Base-by-base conservation (phyloP, 2,329 filamentous ascomycete genomes). In the Pseudogymnoascus sp. region DNA sequence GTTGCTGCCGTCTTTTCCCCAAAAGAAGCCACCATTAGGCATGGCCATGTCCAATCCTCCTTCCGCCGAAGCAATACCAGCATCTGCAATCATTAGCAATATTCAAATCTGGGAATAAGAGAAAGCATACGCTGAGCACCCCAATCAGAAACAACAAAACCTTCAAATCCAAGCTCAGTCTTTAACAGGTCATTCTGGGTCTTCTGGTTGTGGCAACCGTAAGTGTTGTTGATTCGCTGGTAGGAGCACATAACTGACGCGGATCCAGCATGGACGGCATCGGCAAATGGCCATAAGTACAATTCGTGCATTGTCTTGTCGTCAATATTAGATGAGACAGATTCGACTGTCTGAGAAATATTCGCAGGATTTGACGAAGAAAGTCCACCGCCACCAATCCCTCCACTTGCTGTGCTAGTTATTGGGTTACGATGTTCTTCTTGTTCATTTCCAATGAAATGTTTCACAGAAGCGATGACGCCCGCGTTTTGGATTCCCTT, bases 81-180 rank as follows among this genome's bases (percentile, higher is more conserved):
- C 88, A 67, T 90, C 90, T 14, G 87, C 87, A 16, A 87, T 87
- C 86, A 89, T 49, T 89, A 6, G 79, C 82, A 83, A 89, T 86
- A 72, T 97, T 93, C 5, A 96, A 80, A 0, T 93, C 93, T 9
- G 78, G 5, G 91, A 89, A 65, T 85, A 89, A n/a, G 84, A 86
- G 1, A 96, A 90, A 11, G 92, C 93, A 8, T 88, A 67, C 90
- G 84, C 72, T 96, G 92, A 0, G 90, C 90, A 3, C 95, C 80
- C 92, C 92, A 96, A 73, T 96, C 93, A 0, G 86, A 88, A 79
- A 95, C 89, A 12, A 95, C 84, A 63, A 91, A 93, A 0, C 91
- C 91, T 72, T 95, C 89, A 71, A 96, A 96, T 6, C 90, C 91
- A 2, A 96, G 79, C 73, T 96, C 90, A 65, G 93, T 90, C 71